Evolutionary conservation across 352 stramenopile genomes (phyloP).

Genomic region (Thalassiosira hispida): DNA sequence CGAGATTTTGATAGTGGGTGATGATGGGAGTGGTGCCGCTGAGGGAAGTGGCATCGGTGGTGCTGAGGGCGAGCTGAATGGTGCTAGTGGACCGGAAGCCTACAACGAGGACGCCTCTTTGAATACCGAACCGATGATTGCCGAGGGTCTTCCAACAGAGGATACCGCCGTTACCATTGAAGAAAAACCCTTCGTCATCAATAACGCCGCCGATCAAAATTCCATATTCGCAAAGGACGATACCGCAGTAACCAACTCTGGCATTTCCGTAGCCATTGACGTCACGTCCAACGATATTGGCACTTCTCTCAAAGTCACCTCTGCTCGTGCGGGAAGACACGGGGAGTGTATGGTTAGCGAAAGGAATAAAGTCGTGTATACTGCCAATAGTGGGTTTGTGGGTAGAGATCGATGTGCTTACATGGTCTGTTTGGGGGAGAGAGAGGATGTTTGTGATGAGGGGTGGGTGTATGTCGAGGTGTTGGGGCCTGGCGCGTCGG

Average conservation of each 20-base stretch:
- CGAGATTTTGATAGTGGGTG: constrained; percentile 26
- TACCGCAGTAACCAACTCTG: neutral
- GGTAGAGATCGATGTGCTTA: constrained; percentile 19
- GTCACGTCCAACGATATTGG: constrained; percentile 18
- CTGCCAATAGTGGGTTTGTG: constrained; percentile 8
- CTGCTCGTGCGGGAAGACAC: neutral
- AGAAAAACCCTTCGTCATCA: neutral
- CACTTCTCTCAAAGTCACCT: constrained; percentile 9
- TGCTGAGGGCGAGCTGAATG: neutral
- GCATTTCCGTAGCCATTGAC: constrained; percentile 10
- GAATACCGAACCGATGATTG: no score
- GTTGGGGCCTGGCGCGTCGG: neutral
- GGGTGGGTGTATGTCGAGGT: constrained; percentile 12
- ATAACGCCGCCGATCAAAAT: neutral
- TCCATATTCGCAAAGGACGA: constrained; percentile 30
- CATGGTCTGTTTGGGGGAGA: constrained; percentile 12
- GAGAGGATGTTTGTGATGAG: constrained; percentile 22
- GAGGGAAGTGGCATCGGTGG: neutral
- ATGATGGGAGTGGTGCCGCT: neutral
- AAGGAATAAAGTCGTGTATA: constrained; percentile 21
- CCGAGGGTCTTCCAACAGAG: constrained; percentile 20
- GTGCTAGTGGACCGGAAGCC: neutral
- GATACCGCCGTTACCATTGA: neutral
- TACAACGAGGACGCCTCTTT: no score
- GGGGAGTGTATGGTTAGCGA: constrained; percentile 13